These are phyloP conservation scores for Cladosporium sp. DNA, from an alignment of 2,329 filamentous ascomycete genomes.

Conservation along the genomic window DNA sequence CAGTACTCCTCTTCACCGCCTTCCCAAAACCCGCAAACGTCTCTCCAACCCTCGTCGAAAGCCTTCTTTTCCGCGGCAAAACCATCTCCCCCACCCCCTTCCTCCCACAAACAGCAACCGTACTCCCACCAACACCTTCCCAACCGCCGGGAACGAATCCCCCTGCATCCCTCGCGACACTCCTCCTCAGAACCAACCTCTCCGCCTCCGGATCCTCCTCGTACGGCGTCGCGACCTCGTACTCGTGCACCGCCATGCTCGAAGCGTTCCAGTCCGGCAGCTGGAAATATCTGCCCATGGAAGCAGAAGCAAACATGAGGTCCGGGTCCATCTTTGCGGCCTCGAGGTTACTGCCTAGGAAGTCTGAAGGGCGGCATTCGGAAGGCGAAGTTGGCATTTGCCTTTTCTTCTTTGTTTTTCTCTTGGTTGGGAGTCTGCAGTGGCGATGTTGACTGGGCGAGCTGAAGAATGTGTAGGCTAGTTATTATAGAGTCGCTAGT, in stretches of 20 bases:
- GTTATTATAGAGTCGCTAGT: neutral
- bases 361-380: neutral
- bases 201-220: neutral
- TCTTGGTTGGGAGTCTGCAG: neutral
- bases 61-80: neutral
- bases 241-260: neutral
- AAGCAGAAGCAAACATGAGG: neutral
- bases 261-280: neutral
- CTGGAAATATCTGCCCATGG: neutral
- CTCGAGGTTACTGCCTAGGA: neutral
- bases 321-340: neutral
- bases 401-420: neutral
- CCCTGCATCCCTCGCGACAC: neutral
- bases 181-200: neutral
- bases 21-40: conserved; percentile 1
- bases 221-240: neutral
- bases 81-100: neutral
- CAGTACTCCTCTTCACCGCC: neutral
- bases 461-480: neutral
- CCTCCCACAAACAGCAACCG: neutral
- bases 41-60: conserved; percentile 2
- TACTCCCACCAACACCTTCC: neutral
- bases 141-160: neutral
- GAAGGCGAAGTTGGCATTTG: neutral
- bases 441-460: neutral